Evolutionary conservation across 805 yeast genomes (phyloP), one percentile per base, ranked within the genome.

Genomic region (Blastobotrys robertii): DNA sequence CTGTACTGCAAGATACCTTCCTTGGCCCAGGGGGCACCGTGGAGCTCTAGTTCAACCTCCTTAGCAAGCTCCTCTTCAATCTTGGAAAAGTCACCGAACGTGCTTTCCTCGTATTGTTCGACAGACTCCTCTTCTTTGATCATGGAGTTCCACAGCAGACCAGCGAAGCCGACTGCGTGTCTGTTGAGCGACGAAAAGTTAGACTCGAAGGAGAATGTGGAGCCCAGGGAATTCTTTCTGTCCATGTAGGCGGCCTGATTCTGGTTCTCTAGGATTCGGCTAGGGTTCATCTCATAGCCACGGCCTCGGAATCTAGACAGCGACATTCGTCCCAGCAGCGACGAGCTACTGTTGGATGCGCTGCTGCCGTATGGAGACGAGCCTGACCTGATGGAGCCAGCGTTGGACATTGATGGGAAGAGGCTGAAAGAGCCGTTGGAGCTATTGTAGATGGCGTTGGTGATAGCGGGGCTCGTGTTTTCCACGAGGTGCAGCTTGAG

Each of bases 1-100:
- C 55, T 38, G 48, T 59, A 54, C 46, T 72, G 67, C 50, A 79
- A 65, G 31, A 82, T 54, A 1, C 92, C 90, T 61, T 82, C 90
- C 55, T 82, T 79, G 44, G 79, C 69, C 76, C 84, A 82, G 1
- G 92, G 90, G 1, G 88, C 77, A 1, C 90, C 90, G 41, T 71
- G 70, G 37, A 77, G 65, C 53, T 79, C 87, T 44, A 81, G 64
- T 32, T 73, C 74, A 49, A 74, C 68, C 58, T 81, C 86, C 45
- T 69, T 71, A 29, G 70, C 70, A 49, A 72, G 71, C 50, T 64
- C 68, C 19, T 50, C 43, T 37, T 58, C 60, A 19, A 57, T 48
- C 28, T 48, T 48, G 8, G 49, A 52, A 34, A 57, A 55, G 37
- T 57, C 57, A 19, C 49, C 54, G 44, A 55, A 54, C n/a, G 47